Evolutionary conservation across 257 asterid species (phyloP), one percentile per base, ranked within the genome.

Genomic region (Solanum pennellii): DNA sequence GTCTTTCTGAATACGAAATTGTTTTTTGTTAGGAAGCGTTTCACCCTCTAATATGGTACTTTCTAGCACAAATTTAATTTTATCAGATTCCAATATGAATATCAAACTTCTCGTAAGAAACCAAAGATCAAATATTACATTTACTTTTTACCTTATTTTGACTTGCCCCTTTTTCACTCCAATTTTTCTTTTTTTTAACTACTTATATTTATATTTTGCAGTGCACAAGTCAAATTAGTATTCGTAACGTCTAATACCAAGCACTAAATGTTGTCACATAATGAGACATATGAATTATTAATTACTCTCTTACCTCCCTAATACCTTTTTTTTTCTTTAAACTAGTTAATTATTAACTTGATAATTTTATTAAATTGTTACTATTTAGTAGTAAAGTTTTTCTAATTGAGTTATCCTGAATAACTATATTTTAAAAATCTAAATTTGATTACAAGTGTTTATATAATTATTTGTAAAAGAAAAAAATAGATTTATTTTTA

Each of bases 21-120:
- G 0, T 9, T 1, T 1, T 52, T 52, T 18, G n/a, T 16, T 52
- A 52, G 0, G 10, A 4, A 52, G 23, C 3, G 0, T 16, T 18
- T 52, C 16, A 2, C 0, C 10, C 10, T 33, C 0, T 9, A 16
- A 52, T 6, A 0, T 16, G 35, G 5, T 33, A 33, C 35, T 33
- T 33, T 33, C 35, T 33, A 33, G 35, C 35, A 33, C 0, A 33
- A 33, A 33, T 33, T 33, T 33, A 3, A 33, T 33, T 33, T 33
- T 33, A 33, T 33, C 35, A 3, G 35, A 4, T 33, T 33, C 35
- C 35, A 1, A 33, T 1, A 33, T 33, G 35, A 33, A 33, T 33
- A 33, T 33, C 35, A 33, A 33, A 33, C 35, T 33, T 33, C 35
- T 33, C 35, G 35, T 33, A 33, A 33, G 0, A 33, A 3, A 33